Evolutionary conservation across 176 grass and related monocot species (phyloP).

Genomic region (Triticum monococcum): DNA sequence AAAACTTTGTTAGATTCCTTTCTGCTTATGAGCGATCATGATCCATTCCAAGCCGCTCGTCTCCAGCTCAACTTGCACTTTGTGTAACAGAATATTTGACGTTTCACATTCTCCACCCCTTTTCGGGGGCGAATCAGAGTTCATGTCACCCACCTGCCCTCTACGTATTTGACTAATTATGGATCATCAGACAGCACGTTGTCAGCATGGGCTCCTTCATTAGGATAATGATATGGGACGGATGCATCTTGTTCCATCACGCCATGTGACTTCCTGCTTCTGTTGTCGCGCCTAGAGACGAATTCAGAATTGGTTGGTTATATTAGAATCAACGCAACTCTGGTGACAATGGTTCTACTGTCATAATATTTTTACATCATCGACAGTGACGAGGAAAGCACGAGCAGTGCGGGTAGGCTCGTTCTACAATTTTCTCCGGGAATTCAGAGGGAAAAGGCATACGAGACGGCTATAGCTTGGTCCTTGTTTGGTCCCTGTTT

Average conservation of each 20-base stretch:
- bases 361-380: not conserved
- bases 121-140: not conserved
- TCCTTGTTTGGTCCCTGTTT: not conserved
- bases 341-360: not conserved
- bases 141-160: not conserved
- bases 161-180: not conserved
- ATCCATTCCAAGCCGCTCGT: not conserved
- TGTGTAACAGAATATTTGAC: not conserved
- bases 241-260: not conserved
- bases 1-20: not conserved
- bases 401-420: not conserved
- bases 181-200: not conserved
- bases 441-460: not conserved
- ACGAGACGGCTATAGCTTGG: not conserved
- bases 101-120: not conserved
- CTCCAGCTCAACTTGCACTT: constrained; percentile 25
- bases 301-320: not conserved
- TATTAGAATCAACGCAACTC: not conserved
- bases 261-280: not conserved
- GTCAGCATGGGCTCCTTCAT: not conserved
- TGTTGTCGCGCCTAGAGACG: not conserved
- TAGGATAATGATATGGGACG: not conserved
- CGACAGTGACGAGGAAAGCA: not conserved
- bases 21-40: not conserved
- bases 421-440: not conserved